Conservation (phyloP, 495 filamentous ascomycete species). For the Entonaema liquescens region DNA sequence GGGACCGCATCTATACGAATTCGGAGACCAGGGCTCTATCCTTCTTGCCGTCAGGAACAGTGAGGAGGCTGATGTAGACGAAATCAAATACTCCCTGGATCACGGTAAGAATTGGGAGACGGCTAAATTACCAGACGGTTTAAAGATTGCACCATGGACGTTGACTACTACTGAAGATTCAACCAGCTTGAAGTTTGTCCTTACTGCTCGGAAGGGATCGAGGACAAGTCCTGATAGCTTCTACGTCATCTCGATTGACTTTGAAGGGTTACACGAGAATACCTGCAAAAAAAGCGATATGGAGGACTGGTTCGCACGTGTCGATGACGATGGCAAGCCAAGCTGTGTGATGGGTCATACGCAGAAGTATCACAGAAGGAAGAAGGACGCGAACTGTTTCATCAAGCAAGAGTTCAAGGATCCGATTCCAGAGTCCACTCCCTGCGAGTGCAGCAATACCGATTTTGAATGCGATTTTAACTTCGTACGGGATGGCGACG, state of each 20-base stretch:
- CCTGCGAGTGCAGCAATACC: conserved; percentile 78
- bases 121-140: conserved; percentile 66
- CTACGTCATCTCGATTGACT: conserved; percentile 79
- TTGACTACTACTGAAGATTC: conserved; percentile 91
- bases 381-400: conserved; percentile 87
- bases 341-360: conserved; percentile 95
- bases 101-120: conserved; percentile 84
- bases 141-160: conserved; percentile 69
- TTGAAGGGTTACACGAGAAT: conserved; percentile 78
- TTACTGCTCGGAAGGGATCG: conserved; percentile 62
- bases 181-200: conserved; percentile 86
- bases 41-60: conserved; percentile 83
- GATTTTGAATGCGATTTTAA: conserved; percentile 98
- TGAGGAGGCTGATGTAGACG: conserved; percentile 59
- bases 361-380: conserved; percentile 82
- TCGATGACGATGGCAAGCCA: conserved; percentile 79
- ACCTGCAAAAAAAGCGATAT: conserved; percentile 84
- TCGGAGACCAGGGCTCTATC: conserved; percentile 90
- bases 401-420: conserved; percentile 86
- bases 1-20: conserved; percentile 92
- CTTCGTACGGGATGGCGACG: conserved; percentile 68
- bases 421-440: conserved; percentile 66
- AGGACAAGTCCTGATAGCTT: conserved; percentile 55
- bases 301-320: conserved; percentile 84
- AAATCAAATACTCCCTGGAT: conserved; percentile 81